Conservation (phyloP, 495 filamentous ascomycete genomes). For the Penicillium silybi region DNA sequence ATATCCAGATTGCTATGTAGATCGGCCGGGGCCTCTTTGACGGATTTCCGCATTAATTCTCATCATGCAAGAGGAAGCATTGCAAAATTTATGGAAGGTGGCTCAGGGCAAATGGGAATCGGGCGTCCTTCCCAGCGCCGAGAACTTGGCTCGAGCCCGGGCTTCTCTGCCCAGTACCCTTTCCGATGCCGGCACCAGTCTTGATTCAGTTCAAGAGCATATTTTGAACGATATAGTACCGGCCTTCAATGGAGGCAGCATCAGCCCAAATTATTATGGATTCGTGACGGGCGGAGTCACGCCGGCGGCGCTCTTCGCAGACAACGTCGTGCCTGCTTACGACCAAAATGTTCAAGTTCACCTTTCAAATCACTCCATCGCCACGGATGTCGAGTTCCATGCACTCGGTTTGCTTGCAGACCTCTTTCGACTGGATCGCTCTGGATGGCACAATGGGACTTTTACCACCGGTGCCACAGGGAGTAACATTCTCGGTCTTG, state of each 20-base stretch:
- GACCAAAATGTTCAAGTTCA: conserved; percentile 90
- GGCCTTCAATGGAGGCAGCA: conserved; percentile 58
- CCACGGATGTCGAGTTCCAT: conserved; percentile 69
- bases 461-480: conserved; percentile 91
- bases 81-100: conserved; percentile 34
- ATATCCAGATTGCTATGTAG: conserved; percentile 14
- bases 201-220: conserved; percentile 44
- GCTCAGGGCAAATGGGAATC: conserved; percentile 31
- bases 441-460: conserved; percentile 48
- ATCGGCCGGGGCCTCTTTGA: not conserved
- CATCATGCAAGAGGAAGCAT: conserved; percentile 18
- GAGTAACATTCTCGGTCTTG: conserved; percentile 78
- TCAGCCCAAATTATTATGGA: conserved; percentile 72
- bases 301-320: conserved; percentile 78
- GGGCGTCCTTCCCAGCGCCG: conserved; percentile 31
- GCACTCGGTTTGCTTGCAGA: conserved; percentile 66
- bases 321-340: conserved; percentile 69
- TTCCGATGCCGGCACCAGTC: conserved; percentile 39
- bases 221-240: conserved; percentile 61
- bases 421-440: conserved; percentile 59
- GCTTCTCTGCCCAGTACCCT: conserved; percentile 38
- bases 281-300: conserved; percentile 83
- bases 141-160: conserved; percentile 32
- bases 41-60: not conserved
- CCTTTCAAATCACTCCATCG: conserved; percentile 66